A percentile compares a stretch with the other conserved stretches of the same genome.
Evolutionary conservation across 331 rosid genomes (phyloP).

Genomic region (Acacia concinna): DNA sequence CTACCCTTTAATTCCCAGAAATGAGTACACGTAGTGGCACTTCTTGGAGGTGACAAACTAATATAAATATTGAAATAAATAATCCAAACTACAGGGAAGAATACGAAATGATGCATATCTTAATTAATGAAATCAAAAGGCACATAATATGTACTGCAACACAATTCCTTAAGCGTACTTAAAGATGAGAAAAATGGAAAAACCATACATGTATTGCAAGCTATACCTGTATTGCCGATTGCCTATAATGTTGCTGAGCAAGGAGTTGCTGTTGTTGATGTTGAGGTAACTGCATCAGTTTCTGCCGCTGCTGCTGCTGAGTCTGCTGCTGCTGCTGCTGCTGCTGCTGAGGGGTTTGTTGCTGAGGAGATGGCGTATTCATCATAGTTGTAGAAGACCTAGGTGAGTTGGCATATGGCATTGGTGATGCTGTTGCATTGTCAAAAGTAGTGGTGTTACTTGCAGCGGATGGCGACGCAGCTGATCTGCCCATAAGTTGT

Average conservation of each 20-base stretch:
- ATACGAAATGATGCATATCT: neutral
- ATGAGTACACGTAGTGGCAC: neutral
- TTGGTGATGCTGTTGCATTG: constrained; percentile 73
- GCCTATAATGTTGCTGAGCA: constrained; percentile 80
- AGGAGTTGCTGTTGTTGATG: constrained; percentile 73
- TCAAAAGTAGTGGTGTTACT: constrained; percentile 72
- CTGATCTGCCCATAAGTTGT: constrained; percentile 91
- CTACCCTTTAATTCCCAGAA: neutral
- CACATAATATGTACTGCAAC: constrained; percentile 11
- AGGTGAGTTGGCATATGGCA: constrained; percentile 95
- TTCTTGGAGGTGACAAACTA: neutral
- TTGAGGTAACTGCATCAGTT: constrained; percentile 78
- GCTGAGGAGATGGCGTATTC: constrained; percentile 98
- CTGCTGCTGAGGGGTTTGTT: constrained; percentile 70
- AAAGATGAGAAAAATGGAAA: neutral
- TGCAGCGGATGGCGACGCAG: constrained; percentile 84
- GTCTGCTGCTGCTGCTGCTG: constrained; percentile 53
- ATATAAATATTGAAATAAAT: neutral
- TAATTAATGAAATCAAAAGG: constrained; percentile 23
- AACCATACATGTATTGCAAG: constrained; percentile 19
- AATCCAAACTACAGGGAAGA: constrained; percentile 1
- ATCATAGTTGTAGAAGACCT: constrained; percentile 75
- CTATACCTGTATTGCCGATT: constrained; percentile 73
- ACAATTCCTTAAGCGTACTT: constrained; percentile 13
- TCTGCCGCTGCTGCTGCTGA: constrained; percentile 73